Base-by-base conservation (phyloP, 768 basidiomycete genomes). In the Bullera alba region DNA sequence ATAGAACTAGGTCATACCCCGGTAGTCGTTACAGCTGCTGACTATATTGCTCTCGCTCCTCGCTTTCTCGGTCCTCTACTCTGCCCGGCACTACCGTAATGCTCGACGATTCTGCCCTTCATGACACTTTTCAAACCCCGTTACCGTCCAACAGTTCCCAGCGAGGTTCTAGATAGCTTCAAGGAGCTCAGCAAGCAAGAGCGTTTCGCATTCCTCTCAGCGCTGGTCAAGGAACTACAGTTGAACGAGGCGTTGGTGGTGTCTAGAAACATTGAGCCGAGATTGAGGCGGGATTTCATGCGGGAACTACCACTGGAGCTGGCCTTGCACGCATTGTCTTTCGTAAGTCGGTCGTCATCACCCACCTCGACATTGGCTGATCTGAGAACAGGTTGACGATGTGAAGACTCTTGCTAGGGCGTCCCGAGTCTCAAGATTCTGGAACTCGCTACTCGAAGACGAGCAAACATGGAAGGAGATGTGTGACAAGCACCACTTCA, bases 401-500 rank as follows among this genome's bases (percentile, higher is more conserved):
- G 83, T 86, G 0, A 74, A 75, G 36, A 83, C 84, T 0, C 80
- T 95, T 8, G 76, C 81, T 0, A 76, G 86, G 10, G 84, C 84
- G 0, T 76, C 79, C 34, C 77, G 79, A 28, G 91, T 92, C 25
- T 84, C 83, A 58, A 75, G 76, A 46, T 76, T 77, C 42, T 96
- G 92, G 92, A 73, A 77, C 14, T 73, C 69, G 15, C 77, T 95
- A 5, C 77, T 83, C 5, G 73, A 77, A 38, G 89, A 90, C 61
- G 87, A 92, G 57, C 78, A 76, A 56, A 76, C 87, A 10, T 96
- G 91, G 92, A 82, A 80, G 70, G 61, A 77, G 10, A 80, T 93
- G 81, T 89, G 84, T 63, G 70, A 75, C 10, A 61, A 74, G 16
- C 79, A 82, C 65, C 78, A 77, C 5, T 85, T 76, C 49, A 38